Conservation (phyloP, 2,329 filamentous ascomycete genomes). For the Xylaria polymorpha region DNA sequence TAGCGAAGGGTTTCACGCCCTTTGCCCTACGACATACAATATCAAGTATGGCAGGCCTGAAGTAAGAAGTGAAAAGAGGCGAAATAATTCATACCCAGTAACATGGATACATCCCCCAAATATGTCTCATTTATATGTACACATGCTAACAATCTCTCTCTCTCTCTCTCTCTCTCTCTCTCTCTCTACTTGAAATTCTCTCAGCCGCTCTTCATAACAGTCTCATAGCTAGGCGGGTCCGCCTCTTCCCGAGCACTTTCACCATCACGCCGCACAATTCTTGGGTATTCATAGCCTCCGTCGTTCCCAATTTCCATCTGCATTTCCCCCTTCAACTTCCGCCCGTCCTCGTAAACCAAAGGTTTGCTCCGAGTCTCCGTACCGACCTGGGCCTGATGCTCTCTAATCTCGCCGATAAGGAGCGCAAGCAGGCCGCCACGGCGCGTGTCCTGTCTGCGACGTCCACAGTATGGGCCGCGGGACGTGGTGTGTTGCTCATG, state of each 20-base stretch:
- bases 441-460: background rate
- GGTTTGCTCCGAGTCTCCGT: background rate
- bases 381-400: background rate
- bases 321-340: background rate
- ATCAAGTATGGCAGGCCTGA: background rate
- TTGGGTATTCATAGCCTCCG: background rate
- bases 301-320: background rate
- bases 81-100: background rate
- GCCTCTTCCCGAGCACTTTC: background rate
- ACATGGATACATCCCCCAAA: background rate
- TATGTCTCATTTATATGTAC: background rate
- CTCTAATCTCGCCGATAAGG: background rate
- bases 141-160: too few relatives aligned
- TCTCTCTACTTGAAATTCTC: background rate
- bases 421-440: background rate
- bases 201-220: slow-evolving; percentile 14
- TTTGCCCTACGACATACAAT: background rate
- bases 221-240: slow-evolving; percentile 8
- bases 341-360: background rate
- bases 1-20: background rate
- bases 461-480: background rate
- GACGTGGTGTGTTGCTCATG: background rate
- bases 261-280: background rate
- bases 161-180: background rate
- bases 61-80: background rate